Evolutionary conservation across 345 rosid species (phyloP), one percentile per base, ranked within the genome.

Genomic region (Limnanthes douglasii): DNA sequence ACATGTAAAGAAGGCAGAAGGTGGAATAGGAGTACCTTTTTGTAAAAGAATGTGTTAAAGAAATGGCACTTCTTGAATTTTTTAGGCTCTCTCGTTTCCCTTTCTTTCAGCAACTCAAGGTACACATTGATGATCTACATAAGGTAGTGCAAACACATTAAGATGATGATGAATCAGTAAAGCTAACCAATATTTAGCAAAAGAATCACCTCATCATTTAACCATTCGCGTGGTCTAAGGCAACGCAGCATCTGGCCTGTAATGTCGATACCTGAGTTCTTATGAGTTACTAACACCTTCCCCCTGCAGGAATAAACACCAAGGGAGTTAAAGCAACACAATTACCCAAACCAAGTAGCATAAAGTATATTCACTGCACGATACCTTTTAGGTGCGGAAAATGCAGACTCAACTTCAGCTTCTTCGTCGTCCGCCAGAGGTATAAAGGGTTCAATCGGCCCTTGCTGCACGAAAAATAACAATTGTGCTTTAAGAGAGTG

Each of bases 1-100:
- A n/a, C n/a, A n/a, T 39, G 7, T 8, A 8, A 39, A 34, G 30
- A 34, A 7, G 24, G 7, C 24, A 21, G 24, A 35, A 30, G 11
- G n/a, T 4, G 3, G 13, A 6, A 21, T 21, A 44, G 34, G 3
- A 39, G 34, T 28, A 92, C 99, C 99, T 78, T 92, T 39, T 85
- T 85, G 82, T 85, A 92, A 50, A 92, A 92, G 47, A 92, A 92
- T 20, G 99, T 81, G 52, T 47, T 92, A 54, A 73, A 81, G 58
- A 73, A 92, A 69, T 92, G 99, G 37, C 96, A 92, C 65, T 81
- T 92, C 44, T 85, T 53, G 50, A 71, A 85, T 61, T 75, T 85
- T 41, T 59, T 44, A 31, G 99, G 90, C 37, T 85, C 90, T 60
- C 96, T 73, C 26, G 48, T 73, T 57, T 92, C 96, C 64, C 99